Evolutionary conservation across 2,329 filamentous ascomycete species (phyloP).

Genomic region (Trichoderma brevicompactum): DNA sequence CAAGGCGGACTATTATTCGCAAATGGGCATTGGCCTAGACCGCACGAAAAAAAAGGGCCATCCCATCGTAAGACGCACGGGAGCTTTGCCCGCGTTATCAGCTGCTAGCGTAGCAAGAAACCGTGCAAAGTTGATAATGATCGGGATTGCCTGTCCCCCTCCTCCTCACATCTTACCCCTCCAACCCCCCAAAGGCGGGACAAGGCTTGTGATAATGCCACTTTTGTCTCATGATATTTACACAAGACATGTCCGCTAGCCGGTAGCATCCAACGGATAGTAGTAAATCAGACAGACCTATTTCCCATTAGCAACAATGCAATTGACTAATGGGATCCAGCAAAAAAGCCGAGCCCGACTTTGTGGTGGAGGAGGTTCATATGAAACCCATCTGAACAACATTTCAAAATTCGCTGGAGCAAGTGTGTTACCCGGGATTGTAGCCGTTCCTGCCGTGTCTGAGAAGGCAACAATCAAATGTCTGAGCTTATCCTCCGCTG

Average conservation of each 20-base stretch:
- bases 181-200: not conserved
- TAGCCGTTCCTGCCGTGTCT: not conserved
- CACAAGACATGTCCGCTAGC: not conserved
- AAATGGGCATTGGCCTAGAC: not conserved
- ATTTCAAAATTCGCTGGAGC: not conserved
- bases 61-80: constrained; percentile 14
- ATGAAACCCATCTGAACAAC: not conserved
- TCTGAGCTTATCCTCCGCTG: constrained; percentile 4
- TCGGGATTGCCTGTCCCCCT: constrained; percentile 3
- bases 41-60: not conserved
- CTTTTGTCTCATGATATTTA: constrained; percentile 11
- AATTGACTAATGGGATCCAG: not conserved
- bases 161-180: not conserved
- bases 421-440: not conserved
- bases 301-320: not conserved
- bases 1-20: not conserved
- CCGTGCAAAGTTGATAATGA: not conserved
- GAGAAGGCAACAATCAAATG: not conserved
- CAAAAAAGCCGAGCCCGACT: too few relatives aligned
- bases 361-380: too few relatives aligned
- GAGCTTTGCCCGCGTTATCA: constrained; percentile 5
- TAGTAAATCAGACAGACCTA: not conserved
- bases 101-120: not conserved
- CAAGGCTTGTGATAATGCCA: not conserved
- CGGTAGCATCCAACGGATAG: not conserved